Percentiles rank a stretch among this genome's conserved stretches.
Evolutionary conservation across 2,329 filamentous ascomycete species (phyloP).

Genomic region (Penicillium vulpinum): DNA sequence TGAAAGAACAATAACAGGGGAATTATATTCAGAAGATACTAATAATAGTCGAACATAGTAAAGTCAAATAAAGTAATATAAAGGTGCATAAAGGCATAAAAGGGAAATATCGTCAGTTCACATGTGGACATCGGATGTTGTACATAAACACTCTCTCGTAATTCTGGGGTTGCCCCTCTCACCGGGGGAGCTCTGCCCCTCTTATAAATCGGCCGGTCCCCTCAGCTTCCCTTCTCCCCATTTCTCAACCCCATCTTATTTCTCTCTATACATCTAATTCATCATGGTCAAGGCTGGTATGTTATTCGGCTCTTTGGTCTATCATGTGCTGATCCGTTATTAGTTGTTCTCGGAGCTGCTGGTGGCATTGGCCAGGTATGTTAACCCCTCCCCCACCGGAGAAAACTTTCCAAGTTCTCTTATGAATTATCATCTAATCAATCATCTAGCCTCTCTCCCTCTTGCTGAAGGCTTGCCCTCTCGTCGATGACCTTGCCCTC

Average conservation of each 20-base stretch:
- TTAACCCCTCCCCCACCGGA: slow-evolving; percentile 7
- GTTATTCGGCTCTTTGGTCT: slow-evolving; percentile 1
- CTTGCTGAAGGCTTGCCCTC: slow-evolving; percentile 85
- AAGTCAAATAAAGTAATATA: neutral
- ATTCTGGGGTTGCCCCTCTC: slow-evolving; percentile 20
- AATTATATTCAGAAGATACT: neutral
- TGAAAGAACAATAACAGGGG: neutral
- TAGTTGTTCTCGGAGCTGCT: slow-evolving; percentile 86
- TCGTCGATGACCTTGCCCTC: slow-evolving; percentile 87
- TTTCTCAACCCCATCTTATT: slow-evolving; percentile 4
- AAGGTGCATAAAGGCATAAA: neutral
- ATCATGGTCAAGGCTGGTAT: slow-evolving; percentile 53
- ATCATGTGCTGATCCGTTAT: slow-evolving; percentile 19
- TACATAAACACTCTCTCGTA: neutral
- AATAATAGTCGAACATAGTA: neutral
- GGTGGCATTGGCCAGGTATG: slow-evolving; percentile 97
- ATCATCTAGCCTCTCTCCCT: slow-evolving; percentile 80
- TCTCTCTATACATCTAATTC: slow-evolving; percentile 15
- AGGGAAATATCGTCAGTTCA: neutral
- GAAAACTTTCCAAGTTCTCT: neutral
- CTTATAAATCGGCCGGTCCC: slow-evolving; percentile 13
- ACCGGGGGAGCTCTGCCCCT: slow-evolving; percentile 9
- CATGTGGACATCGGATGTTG: neutral
- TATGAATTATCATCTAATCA: neutral
- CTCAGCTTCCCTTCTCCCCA: slow-evolving; percentile 9